Evolutionary conservation across 148 eudicot species (phyloP).

Genomic region (Persicaria maculosa): DNA sequence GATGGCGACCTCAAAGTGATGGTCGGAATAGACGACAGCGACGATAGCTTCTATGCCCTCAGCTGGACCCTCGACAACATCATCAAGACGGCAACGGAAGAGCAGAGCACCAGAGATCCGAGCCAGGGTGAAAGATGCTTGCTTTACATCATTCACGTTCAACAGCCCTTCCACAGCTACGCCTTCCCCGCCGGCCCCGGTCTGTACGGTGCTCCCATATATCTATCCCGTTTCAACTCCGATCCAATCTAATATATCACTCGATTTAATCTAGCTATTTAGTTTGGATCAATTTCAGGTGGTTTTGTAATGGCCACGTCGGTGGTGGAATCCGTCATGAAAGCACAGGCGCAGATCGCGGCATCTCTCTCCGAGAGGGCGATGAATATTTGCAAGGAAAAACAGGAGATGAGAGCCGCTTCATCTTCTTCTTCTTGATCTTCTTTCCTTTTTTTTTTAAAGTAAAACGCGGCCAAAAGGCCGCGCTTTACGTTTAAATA

Average conservation of each 20-base stretch:
- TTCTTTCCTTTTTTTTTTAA: too few species aligned
- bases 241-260: too few species aligned
- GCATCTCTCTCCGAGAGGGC: constrained; percentile 41
- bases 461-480: too few species aligned
- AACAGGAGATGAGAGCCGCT: too few species aligned
- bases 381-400: constrained; percentile 34
- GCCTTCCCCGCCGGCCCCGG: constrained; percentile 32
- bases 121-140: constrained; percentile 17
- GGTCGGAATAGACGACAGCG: constrained; percentile 31
- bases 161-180: constrained; percentile 24
- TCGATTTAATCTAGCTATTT: too few species aligned
- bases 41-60: constrained; percentile 33
- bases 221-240: too few species aligned
- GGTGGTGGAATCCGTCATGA: constrained; percentile 40
- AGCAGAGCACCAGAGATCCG: constrained; percentile 9
- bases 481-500: too few species aligned
- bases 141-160: constrained; percentile 31
- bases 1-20: constrained; percentile 21
- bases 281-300: too few species aligned
- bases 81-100: background rate
- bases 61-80: constrained; percentile 24
- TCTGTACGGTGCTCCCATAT: too few species aligned
- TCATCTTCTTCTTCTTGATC: too few species aligned
- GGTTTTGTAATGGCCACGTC: background rate
- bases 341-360: constrained; percentile 50